Evolutionary conservation across 106 monocot species (phyloP).

Genomic region (Allium cepa): DNA sequence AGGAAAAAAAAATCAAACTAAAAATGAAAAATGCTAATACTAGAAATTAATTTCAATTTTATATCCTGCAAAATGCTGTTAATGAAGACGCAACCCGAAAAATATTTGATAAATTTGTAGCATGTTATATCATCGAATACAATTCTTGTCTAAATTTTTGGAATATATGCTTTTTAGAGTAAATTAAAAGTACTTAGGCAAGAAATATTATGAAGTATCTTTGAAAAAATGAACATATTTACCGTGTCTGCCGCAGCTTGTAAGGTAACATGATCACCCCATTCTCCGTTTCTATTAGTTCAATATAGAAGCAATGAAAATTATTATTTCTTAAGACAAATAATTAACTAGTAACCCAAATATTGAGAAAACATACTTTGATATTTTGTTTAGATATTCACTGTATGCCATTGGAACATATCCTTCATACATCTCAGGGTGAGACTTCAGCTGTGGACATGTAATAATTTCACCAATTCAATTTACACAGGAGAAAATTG

Average conservation of each 20-base stretch:
- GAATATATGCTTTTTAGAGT: too few species aligned
- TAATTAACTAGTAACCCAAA: not conserved
- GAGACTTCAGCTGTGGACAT: constrained; percentile 56
- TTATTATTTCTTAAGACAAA: not conserved
- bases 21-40: too few species aligned
- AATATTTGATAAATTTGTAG: too few species aligned
- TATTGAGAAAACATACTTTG: constrained; percentile 31
- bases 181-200: too few species aligned
- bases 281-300: constrained; percentile 63
- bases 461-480: not conserved
- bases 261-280: constrained; percentile 97
- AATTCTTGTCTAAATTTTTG: too few species aligned
- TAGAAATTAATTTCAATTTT: too few species aligned
- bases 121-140: too few species aligned
- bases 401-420: constrained; percentile 93
- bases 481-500: too few species aligned
- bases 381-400: constrained; percentile 79
- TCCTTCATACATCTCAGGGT: constrained; percentile 83
- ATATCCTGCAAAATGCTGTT: too few species aligned
- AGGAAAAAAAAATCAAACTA: too few species aligned
- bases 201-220: too few species aligned
- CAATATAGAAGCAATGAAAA: not conserved
- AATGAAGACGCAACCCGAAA: too few species aligned
- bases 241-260: constrained; percentile 87
- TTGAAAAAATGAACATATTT: not conserved